Evolutionary conservation across 371 early-diverging fungal species (phyloP).

Genomic region (Coemansia sp.): DNA sequence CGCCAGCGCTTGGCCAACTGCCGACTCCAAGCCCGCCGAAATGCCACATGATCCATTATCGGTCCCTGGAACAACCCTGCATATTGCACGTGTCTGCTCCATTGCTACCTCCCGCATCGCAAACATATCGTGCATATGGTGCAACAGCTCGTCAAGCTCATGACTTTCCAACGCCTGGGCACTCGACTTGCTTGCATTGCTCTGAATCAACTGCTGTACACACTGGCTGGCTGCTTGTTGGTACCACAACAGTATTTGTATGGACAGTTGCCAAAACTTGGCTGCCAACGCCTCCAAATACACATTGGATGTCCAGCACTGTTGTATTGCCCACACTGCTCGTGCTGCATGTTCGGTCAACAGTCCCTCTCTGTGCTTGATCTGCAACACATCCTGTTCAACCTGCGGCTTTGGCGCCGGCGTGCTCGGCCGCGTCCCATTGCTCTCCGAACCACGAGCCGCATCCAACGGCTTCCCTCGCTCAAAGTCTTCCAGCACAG

Average conservation of each 20-base stretch:
- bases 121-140: slow-evolving; percentile 19
- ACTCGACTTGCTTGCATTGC: neutral
- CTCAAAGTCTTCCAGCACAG: slow-evolving; percentile 1
- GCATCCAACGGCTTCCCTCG: neutral
- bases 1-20: slow-evolving; percentile 2
- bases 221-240: slow-evolving; percentile 3
- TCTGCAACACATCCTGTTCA: neutral
- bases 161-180: neutral
- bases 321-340: slow-evolving; percentile 19
- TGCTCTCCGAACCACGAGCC: neutral
- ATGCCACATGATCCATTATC: neutral
- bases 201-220: slow-evolving; percentile 6
- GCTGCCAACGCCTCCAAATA: slow-evolving; percentile 24
- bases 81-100: neutral
- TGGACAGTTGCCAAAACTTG: slow-evolving; percentile 35
- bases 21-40: neutral
- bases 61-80: neutral
- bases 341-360: slow-evolving; percentile 14
- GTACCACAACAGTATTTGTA: slow-evolving; percentile 31
- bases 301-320: slow-evolving; percentile 27
- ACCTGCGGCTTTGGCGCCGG: neutral
- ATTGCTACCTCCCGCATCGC: neutral
- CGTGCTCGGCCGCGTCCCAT: neutral
- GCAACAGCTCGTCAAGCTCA: slow-evolving; percentile 13
- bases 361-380: slow-evolving; percentile 1